Conservation (phyloP, 768 basidiomycete genomes). For the Lactarius vividus region DNA sequence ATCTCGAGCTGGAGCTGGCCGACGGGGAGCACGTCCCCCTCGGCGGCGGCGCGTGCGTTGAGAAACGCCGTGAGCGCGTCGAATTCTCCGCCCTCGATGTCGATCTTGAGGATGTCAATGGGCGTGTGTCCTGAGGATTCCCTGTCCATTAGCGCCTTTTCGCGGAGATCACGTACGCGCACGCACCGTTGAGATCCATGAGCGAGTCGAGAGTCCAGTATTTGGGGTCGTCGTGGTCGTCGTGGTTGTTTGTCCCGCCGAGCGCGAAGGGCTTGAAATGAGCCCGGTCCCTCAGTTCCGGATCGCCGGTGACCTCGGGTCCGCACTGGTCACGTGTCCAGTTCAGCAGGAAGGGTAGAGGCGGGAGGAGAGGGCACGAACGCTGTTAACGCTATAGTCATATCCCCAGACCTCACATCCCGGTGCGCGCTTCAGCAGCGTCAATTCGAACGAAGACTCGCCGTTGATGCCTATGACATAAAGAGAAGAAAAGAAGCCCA, state of each 20-base stretch:
- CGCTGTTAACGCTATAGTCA: conserved; percentile 40
- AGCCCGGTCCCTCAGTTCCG: conserved; percentile 35
- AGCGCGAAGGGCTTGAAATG: conserved; percentile 44
- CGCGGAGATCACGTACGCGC: too few species aligned
- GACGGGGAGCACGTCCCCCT: conserved; percentile 46
- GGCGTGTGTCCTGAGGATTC: conserved; percentile 50
- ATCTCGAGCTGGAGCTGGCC: conserved; percentile 75
- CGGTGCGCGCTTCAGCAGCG: conserved; percentile 42
- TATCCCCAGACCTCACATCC: conserved; percentile 42
- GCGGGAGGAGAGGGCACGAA: conserved; percentile 26
- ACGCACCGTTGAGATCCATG: conserved; percentile 59
- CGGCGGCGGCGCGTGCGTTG: conserved; percentile 32
- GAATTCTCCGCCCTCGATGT: conserved; percentile 69
- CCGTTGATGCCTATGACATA: too few species aligned
- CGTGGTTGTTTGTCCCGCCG: conserved; percentile 43
- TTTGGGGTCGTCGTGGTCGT: conserved; percentile 43
- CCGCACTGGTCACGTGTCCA: conserved; percentile 35
- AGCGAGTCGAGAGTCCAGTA: conserved; percentile 62
- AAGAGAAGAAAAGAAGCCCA: too few species aligned
- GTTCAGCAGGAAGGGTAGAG: too few species aligned
- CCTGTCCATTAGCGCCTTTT: too few species aligned
- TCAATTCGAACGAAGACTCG: conserved; percentile 8
- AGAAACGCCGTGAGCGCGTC: conserved; percentile 51
- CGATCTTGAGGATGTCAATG: conserved; percentile 70
- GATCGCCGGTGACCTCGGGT: conserved; percentile 39